These are phyloP conservation scores for Oldenlandia corymbosa DNA, from an alignment of 257 asterid genomes.

Conservation along the genomic window DNA sequence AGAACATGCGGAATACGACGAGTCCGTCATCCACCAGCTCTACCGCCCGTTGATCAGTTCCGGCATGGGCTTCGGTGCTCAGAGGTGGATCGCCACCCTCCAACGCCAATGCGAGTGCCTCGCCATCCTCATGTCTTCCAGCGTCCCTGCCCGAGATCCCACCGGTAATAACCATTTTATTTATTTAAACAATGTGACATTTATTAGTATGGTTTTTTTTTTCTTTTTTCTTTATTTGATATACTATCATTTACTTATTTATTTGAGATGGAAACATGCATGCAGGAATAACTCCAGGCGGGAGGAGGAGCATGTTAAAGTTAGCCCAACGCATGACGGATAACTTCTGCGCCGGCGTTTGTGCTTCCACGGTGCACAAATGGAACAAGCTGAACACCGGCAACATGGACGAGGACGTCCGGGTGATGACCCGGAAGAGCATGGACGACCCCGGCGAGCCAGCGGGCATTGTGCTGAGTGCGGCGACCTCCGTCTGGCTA, in stretches of 20 bases:
- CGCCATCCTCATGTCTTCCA: slow-evolving; percentile 78
- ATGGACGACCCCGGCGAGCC: slow-evolving; percentile 91
- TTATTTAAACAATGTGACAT: too few relatives aligned
- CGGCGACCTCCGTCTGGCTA: slow-evolving; percentile 88
- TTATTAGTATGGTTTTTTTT: too few relatives aligned
- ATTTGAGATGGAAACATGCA: background rate
- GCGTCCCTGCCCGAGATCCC: slow-evolving; percentile 37
- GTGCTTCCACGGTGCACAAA: slow-evolving; percentile 82
- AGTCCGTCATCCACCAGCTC: slow-evolving; percentile 57
- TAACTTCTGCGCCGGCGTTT: slow-evolving; percentile 86
- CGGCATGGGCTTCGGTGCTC: slow-evolving; percentile 92
- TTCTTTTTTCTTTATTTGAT: too few relatives aligned
- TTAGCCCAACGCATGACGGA: slow-evolving; percentile 91
- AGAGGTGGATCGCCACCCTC: slow-evolving; percentile 79
- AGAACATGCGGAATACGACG: slow-evolving; percentile 89
- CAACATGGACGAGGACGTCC: slow-evolving; percentile 73
- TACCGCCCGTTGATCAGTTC: slow-evolving; percentile 54
- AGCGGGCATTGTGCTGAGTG: slow-evolving; percentile 74
- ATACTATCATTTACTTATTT: too few relatives aligned
- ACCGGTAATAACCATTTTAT: slow-evolving; percentile 34
- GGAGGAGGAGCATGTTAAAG: slow-evolving; percentile 87
- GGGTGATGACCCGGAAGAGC: slow-evolving; percentile 85
- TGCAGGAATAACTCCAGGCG: slow-evolving; percentile 65
- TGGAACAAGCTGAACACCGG: slow-evolving; percentile 73
- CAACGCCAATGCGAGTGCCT: slow-evolving; percentile 88